These are phyloP conservation scores for Wickerhamia fluorescens DNA, from an alignment of 805 yeast genomes.

Conservation along the genomic window DNA sequence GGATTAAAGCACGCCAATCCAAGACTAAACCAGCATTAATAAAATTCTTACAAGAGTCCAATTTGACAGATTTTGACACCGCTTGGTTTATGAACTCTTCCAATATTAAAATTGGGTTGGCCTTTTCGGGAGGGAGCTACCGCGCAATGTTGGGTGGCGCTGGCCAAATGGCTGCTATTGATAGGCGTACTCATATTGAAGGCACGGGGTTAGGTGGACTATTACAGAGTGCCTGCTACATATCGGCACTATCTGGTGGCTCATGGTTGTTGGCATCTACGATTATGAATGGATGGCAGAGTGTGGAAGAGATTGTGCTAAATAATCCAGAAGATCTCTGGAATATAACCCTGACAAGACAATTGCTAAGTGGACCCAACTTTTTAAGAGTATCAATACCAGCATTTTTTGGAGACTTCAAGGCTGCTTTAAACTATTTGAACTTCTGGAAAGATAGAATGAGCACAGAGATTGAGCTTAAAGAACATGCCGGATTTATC, in stretches of 20 bases:
- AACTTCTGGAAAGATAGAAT: conserved; percentile 25
- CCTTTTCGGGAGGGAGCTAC: conserved; percentile 37
- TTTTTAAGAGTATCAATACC: conserved; percentile 13
- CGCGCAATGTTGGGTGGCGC: conserved; percentile 64
- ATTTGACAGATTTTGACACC: conserved; percentile 16
- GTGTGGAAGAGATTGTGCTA: conserved; percentile 50
- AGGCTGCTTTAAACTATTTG: conserved; percentile 21
- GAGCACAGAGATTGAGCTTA: conserved; percentile 40
- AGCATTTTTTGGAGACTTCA: conserved; percentile 15
- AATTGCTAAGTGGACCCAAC: conserved; percentile 19
- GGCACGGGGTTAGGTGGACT: conserved; percentile 54
- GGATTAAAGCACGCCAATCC: conserved; percentile 17
- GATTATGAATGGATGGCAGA: conserved; percentile 64
- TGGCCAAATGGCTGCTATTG: conserved; percentile 74
- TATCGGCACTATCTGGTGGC: conserved; percentile 80
- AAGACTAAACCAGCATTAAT: conserved; percentile 18
- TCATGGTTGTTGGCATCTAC: conserved; percentile 73
- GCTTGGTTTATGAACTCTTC: conserved; percentile 13
- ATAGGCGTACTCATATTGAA: conserved; percentile 56
- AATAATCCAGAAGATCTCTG: conserved; percentile 23
- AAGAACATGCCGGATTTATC: conserved; percentile 53
- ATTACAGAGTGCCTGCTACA: conserved; percentile 60
- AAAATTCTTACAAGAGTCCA: conserved; percentile 15
- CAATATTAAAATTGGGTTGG: conserved; percentile 22
- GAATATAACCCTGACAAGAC: conserved; percentile 25